Evolutionary conservation across 2,329 filamentous ascomycete species (phyloP).

Genomic region (Hypomyces perniciosus): DNA sequence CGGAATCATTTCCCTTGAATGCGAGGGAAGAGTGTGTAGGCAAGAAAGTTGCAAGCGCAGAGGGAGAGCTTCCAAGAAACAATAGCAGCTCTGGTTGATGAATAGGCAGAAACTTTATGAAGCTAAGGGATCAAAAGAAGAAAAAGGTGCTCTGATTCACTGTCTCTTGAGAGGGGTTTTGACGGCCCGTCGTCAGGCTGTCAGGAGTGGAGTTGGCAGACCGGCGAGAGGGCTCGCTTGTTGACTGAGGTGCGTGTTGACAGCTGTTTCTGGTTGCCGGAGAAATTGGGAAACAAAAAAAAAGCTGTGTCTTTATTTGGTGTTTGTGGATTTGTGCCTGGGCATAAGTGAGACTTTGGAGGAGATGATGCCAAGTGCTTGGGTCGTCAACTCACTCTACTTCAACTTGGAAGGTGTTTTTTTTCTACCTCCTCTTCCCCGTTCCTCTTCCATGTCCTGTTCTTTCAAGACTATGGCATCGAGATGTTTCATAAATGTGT

Average conservation of each 20-base stretch:
- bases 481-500: no score
- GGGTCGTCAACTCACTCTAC: no score
- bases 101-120: background rate
- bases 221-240: background rate
- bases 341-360: no score
- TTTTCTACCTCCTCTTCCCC: no score
- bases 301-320: background rate
- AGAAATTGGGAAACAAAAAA: background rate
- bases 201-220: background rate
- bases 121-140: background rate
- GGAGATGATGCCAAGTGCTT: no score
- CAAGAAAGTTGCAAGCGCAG: background rate
- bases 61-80: background rate
- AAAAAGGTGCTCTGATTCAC: background rate
- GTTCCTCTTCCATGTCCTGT: no score
- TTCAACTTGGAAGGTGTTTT: no score
- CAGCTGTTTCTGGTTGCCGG: background rate
- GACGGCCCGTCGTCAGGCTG: background rate
- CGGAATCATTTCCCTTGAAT: background rate
- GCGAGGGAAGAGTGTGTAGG: background rate
- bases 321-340: no score
- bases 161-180: background rate
- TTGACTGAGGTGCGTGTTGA: background rate
- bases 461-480: no score
- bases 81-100: background rate